A percentile compares a stretch with the other conserved stretches of the same genome.
phyloP scores from a whole-genome alignment of 305 asterid genomes.

The Fraxinus sp. region DNA sequence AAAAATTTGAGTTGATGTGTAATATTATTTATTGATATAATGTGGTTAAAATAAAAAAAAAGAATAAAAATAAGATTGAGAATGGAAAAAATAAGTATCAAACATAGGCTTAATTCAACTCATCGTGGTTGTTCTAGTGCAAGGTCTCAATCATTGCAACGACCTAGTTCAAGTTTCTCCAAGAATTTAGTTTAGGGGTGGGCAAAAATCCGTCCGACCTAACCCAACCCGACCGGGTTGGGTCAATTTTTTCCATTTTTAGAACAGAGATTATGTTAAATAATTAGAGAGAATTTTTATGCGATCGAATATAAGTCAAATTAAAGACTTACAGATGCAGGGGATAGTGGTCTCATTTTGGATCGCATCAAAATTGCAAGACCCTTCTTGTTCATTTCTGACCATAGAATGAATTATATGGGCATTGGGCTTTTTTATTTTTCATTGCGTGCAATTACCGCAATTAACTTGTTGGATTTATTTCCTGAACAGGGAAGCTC shows the following conservation, averaged over 20 bases:
- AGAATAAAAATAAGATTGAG: too few species aligned
- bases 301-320: constrained; percentile 12
- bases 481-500: neutral
- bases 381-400: constrained; percentile 58
- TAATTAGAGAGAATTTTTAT: neutral
- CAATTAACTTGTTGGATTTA: neutral
- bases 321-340: constrained; percentile 46
- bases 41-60: too few species aligned
- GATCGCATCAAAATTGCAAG: constrained; percentile 75
- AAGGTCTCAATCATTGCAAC: neutral
- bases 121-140: neutral
- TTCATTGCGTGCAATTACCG: neutral
- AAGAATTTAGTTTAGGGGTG: neutral
- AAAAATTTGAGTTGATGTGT: too few species aligned
- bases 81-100: too few species aligned
- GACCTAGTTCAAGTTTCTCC: neutral
- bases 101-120: too few species aligned
- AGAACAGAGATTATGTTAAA: neutral
- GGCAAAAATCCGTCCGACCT: too few species aligned
- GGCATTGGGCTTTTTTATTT: neutral
- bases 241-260: too few species aligned
- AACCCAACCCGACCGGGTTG: too few species aligned
- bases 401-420: neutral
- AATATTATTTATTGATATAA: too few species aligned
- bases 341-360: constrained; percentile 68